Evolutionary conservation across 1,284 basidiomycete species (phyloP).

Genomic region (Ceratobasidium sp.): DNA sequence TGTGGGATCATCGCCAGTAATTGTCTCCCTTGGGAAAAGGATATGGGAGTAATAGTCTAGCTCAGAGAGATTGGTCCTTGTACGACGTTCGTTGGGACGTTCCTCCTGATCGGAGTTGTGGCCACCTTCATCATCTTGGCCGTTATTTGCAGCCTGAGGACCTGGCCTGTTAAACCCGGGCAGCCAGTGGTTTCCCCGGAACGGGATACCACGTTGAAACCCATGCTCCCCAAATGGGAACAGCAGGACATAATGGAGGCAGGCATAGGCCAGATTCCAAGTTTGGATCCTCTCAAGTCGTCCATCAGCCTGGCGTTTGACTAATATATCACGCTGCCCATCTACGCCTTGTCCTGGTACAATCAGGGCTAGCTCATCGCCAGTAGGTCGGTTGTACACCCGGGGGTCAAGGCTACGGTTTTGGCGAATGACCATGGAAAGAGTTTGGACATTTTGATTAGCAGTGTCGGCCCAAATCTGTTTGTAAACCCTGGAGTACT

Average conservation of each 20-base stretch:
- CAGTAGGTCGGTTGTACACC: slow-evolving; percentile 59
- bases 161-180: background rate
- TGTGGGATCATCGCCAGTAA: too few species aligned
- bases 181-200: background rate
- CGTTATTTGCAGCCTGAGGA: background rate
- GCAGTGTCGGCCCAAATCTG: slow-evolving; percentile 57
- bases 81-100: background rate
- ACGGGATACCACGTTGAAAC: slow-evolving; percentile 58
- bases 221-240: slow-evolving; percentile 61
- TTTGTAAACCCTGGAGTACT: slow-evolving; percentile 55
- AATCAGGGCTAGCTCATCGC: slow-evolving; percentile 60
- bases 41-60: slow-evolving; percentile 54
- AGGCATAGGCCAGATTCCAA: slow-evolving; percentile 57
- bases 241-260: slow-evolving; percentile 60
- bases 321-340: slow-evolving; percentile 56
- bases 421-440: slow-evolving; percentile 21
- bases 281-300: slow-evolving; percentile 57
- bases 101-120: background rate
- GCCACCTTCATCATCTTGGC: slow-evolving; percentile 29
- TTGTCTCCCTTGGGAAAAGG: slow-evolving; percentile 51
- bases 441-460: background rate
- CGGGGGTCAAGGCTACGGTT: slow-evolving; percentile 52
- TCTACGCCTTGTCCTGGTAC: slow-evolving; percentile 54
- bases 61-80: slow-evolving; percentile 23
- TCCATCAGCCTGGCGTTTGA: slow-evolving; percentile 51